These are phyloP conservation scores for Acanthamoeba pearcei DNA, from an alignment of 208 protist species.

Conservation along the genomic window DNA sequence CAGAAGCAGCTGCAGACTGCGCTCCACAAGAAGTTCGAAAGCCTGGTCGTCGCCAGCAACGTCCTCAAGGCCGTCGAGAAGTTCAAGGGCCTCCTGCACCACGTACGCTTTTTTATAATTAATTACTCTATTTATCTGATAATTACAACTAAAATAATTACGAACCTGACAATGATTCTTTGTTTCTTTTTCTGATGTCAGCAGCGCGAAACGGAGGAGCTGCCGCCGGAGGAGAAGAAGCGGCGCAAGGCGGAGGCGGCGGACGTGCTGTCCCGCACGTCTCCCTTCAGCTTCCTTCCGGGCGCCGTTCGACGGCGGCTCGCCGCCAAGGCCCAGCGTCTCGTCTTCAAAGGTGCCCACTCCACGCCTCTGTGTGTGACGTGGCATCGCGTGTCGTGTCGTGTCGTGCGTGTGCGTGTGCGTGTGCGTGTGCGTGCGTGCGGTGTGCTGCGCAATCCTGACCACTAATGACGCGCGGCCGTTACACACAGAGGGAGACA, in stretches of 20 bases:
- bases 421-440: neutral
- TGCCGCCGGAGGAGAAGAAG: constrained; percentile 35
- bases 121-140: neutral
- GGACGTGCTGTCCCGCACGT: neutral
- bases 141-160: no score
- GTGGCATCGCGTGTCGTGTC: no score
- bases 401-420: neutral
- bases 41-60: neutral
- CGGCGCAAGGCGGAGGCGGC: neutral
- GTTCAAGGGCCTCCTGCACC: constrained; percentile 21
- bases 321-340: neutral
- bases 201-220: neutral
- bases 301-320: neutral
- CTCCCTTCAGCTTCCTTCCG: constrained; percentile 16
- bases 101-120: neutral
- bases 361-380: neutral
- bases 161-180: neutral
- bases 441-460: neutral
- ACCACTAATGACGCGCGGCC: neutral
- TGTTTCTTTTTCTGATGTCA: neutral
- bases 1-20: constrained; percentile 7
- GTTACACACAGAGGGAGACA: neutral
- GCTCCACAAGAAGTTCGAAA: constrained; percentile 11
- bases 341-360: neutral
- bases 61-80: constrained; percentile 12